Conservation (phyloP, 2,329 filamentous ascomycete species). For the Cladosporium colombiae region DNA sequence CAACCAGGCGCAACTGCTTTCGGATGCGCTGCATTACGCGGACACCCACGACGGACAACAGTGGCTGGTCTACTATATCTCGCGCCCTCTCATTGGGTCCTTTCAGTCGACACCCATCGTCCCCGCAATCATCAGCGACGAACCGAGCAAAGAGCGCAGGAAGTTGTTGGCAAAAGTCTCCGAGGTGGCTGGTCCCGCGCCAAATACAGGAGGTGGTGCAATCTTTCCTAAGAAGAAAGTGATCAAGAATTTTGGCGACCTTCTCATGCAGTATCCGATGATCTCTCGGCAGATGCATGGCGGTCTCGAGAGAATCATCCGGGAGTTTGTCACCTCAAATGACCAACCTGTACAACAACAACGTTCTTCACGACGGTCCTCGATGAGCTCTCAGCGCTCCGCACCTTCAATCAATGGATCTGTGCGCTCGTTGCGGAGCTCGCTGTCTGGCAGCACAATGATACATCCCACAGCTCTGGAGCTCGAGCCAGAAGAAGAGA, state of each 20-base stretch:
- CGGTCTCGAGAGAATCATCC: slow-evolving; percentile 84
- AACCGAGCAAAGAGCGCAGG: slow-evolving; percentile 37
- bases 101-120: slow-evolving; percentile 75
- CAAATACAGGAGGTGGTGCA: slow-evolving; percentile 36
- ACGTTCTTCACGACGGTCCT: slow-evolving; percentile 35
- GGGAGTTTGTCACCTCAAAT: slow-evolving; percentile 82
- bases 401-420: slow-evolving; percentile 38
- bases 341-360: slow-evolving; percentile 66
- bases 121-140: slow-evolving; percentile 57
- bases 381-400: slow-evolving; percentile 38
- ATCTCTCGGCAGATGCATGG: slow-evolving; percentile 95
- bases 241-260: slow-evolving; percentile 84
- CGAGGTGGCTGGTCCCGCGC: slow-evolving; percentile 36
- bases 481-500: slow-evolving; percentile 85
- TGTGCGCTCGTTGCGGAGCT: slow-evolving; percentile 38
- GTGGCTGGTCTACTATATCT: slow-evolving; percentile 97
- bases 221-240: slow-evolving; percentile 74
- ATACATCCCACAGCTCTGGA: slow-evolving; percentile 58
- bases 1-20: slow-evolving; percentile 82
- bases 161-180: slow-evolving; percentile 35
- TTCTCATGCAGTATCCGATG: slow-evolving; percentile 89
- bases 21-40: slow-evolving; percentile 83
- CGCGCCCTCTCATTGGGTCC: slow-evolving; percentile 78
- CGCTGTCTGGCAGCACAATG: slow-evolving; percentile 41
- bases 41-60: slow-evolving; percentile 85